These are phyloP conservation scores for Cryphonectria radicalis DNA, from an alignment of 2,329 filamentous ascomycete genomes.

Conservation along the genomic window DNA sequence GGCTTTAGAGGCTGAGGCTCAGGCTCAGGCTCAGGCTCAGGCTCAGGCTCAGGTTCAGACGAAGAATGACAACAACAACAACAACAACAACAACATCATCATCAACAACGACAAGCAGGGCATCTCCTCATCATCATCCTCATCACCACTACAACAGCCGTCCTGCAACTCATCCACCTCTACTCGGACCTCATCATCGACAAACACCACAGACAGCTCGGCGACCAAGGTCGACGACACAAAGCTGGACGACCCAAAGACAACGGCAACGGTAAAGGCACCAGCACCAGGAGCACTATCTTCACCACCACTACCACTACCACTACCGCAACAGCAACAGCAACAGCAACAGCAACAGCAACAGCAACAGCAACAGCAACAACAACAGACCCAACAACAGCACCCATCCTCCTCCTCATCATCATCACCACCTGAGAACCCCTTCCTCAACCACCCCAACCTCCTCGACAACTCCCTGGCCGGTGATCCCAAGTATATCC, in stretches of 20 bases:
- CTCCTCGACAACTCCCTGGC: conserved; percentile 23
- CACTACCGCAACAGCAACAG: neutral
- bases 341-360: neutral
- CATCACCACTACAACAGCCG: conserved; percentile 8
- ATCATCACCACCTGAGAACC: conserved; percentile 11
- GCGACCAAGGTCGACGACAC: conserved; percentile 26
- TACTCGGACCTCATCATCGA: conserved; percentile 22
- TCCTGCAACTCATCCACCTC: conserved; percentile 24
- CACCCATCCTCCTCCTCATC: conserved; percentile 9
- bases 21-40: conserved; percentile 26
- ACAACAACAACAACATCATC: conserved; percentile 1
- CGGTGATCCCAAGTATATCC: conserved; percentile 47
- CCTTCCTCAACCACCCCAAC: conserved; percentile 18
- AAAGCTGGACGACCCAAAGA: conserved; percentile 10
- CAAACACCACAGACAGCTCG: conserved; percentile 16
- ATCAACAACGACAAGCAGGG: conserved; percentile 18
- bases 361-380: too few species aligned
- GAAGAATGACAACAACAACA: conserved; percentile 9
- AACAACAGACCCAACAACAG: neutral
- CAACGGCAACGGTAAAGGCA: conserved; percentile 14
- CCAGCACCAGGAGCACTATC: conserved; percentile 16
- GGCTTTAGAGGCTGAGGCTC: conserved; percentile 14
- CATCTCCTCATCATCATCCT: neutral
- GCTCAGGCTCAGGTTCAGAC: neutral
- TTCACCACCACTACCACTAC: neutral